Percentiles rank a stretch among this genome's conserved stretches.
Conservation (phyloP, 805 yeast species). For the Metschnikowia orientalis region DNA sequence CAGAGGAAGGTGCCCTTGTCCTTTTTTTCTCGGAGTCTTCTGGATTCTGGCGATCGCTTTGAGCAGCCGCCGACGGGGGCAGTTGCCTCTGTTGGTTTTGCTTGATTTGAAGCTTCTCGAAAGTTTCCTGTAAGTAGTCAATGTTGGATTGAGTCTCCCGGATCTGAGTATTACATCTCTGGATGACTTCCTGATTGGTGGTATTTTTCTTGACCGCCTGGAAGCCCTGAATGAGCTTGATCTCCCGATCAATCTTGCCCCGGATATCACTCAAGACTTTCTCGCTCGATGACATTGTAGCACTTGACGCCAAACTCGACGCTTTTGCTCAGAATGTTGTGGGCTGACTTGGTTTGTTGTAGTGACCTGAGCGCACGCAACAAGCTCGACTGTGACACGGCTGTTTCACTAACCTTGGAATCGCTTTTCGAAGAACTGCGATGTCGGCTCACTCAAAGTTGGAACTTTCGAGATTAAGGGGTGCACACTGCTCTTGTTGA, state of each 20-base stretch:
- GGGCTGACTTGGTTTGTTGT: too few species aligned
- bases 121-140: constrained; percentile 76
- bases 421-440: too few species aligned
- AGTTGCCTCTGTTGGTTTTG: constrained; percentile 8
- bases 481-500: too few species aligned
- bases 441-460: too few species aligned
- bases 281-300: constrained; percentile 19
- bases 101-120: constrained; percentile 53
- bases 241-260: constrained; percentile 83
- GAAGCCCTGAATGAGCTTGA: constrained; percentile 84
- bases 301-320: too few species aligned
- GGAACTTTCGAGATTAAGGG: too few species aligned
- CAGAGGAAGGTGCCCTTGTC: constrained; percentile 8
- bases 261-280: constrained; percentile 60
- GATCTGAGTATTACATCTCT: constrained; percentile 84
- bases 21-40: constrained; percentile 2
- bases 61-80: constrained; percentile 10
- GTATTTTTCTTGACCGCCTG: constrained; percentile 75
- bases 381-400: too few species aligned
- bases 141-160: constrained; percentile 89
- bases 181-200: constrained; percentile 75
- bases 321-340: too few species aligned
- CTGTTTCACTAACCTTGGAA: too few species aligned
- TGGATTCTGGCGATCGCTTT: constrained; percentile 4
- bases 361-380: too few species aligned